Base-by-base conservation (phyloP, 441 rosid species). In the Croton setiger region DNA sequence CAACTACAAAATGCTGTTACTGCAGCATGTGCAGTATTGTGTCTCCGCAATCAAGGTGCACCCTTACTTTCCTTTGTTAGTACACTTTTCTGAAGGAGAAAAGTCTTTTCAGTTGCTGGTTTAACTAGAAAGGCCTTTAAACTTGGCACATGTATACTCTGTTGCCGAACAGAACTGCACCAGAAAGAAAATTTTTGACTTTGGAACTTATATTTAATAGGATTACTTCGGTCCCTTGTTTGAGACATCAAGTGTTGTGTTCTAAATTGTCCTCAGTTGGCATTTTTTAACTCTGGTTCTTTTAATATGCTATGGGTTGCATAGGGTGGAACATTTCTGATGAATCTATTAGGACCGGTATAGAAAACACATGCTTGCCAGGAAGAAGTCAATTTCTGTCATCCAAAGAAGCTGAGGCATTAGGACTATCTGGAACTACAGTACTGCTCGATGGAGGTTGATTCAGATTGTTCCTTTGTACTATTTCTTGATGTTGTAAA, bases 1-100 rank as follows among this genome's bases (percentile, higher is more conserved):
- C 98, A 94, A 83, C 90, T 94, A 72, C 97, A 81, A 39, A 94
- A 94, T 78, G 99, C 97, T n/a, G 80, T 77, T 23, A 88, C 92
- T 41, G 99, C 99, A 59, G 74, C 88, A 66, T 92, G 90, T 23
- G 74, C 82, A 0, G 88, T 88, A 23, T 88, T 94, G 48, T 87
- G 89, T 79, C 96, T 94, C 44, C 86, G 87, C 4, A 67, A 80
- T 59, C 88, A 86, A 76, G 99, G 97, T 91, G 63, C 62, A 60
- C 51, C 47, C 5, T 59, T 41, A 9, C 37, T 41, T 55, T 33
- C 61, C 43, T 60, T 74, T 52, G 18, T 35, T 27, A 13, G 18
- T 18, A 33, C 55, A 47, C 17, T 18, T 17, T 54, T 55, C 13
- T 51, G 39, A 58, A 53, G 44, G 27, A 64, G 60, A 64, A 35